Evolutionary conservation across 2,329 filamentous ascomycete species (phyloP).

Genomic region (Periglandula ipomoeae): DNA sequence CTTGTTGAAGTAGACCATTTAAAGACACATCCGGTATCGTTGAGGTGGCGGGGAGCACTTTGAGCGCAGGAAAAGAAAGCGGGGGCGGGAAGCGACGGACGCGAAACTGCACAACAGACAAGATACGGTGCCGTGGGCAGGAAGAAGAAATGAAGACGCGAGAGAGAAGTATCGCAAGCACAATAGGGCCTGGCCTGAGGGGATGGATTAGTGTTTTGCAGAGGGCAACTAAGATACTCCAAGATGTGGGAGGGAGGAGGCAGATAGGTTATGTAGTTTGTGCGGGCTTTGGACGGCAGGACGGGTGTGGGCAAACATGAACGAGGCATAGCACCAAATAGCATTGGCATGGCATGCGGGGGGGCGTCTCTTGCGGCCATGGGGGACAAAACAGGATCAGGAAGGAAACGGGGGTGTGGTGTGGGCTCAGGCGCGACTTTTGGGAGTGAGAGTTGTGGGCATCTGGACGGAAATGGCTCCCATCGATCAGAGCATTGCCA

Average conservation of each 20-base stretch:
- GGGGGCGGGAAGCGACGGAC: neutral
- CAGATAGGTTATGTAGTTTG: constrained; percentile 8
- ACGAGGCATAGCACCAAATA: neutral
- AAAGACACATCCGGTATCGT: constrained; percentile 1
- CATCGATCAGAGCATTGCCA: no score
- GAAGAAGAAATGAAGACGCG: neutral
- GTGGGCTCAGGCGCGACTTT: neutral
- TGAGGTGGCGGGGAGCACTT: neutral
- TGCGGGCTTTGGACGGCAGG: constrained; percentile 2
- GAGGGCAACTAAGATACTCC: neutral
- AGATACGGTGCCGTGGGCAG: no score
- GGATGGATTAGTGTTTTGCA: neutral
- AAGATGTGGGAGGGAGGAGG: constrained; percentile 3
- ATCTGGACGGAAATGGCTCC: no score
- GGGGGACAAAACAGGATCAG: neutral
- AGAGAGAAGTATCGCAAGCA: neutral
- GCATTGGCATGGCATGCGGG: constrained; percentile 3
- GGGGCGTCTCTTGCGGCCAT: constrained; percentile 1
- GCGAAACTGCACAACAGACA: neutral
- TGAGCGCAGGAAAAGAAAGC: neutral
- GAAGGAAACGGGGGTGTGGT: neutral
- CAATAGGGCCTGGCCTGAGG: neutral
- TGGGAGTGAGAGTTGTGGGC: constrained; percentile 1
- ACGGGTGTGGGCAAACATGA: neutral
- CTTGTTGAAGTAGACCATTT: neutral